A percentile compares a stretch with the other conserved stretches of the same genome.
Evolutionary conservation across 2,329 filamentous ascomycete species (phyloP).

Genomic region (Colletotrichum gloeosporioides): DNA sequence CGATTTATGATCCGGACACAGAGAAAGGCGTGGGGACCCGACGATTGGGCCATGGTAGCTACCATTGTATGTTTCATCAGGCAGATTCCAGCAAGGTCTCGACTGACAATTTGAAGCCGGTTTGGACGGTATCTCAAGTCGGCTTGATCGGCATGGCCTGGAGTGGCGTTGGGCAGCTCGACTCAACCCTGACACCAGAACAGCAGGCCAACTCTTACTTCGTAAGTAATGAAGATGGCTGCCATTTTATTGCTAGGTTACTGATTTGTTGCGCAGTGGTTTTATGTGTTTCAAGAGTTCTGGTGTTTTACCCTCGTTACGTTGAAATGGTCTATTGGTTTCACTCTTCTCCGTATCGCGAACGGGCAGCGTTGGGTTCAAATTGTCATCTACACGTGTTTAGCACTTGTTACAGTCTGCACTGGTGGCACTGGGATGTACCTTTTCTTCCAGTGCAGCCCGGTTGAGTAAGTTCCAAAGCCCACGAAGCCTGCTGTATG

Average conservation of each 20-base stretch:
- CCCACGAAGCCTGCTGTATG: neutral
- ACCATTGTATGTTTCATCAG: constrained; percentile 1
- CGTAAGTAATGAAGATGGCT: neutral
- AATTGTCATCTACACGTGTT: constrained; percentile 7
- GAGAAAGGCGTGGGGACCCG: constrained; percentile 17
- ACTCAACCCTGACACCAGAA: neutral
- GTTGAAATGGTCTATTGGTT: constrained; percentile 14
- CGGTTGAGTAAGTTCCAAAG: constrained; percentile 5
- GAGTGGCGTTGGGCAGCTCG: constrained; percentile 16
- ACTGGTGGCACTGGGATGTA: constrained; percentile 21
- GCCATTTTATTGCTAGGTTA: neutral
- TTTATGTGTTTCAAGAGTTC: constrained; percentile 17
- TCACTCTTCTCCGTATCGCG: constrained; percentile 12
- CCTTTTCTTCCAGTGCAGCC: constrained; percentile 13
- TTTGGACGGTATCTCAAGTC: constrained; percentile 2
- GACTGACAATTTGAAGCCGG: constrained; percentile 1
- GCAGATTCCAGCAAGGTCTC: neutral
- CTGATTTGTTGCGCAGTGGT: neutral
- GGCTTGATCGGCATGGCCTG: constrained; percentile 15
- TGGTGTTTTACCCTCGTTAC: constrained; percentile 17
- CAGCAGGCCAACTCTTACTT: constrained; percentile 3
- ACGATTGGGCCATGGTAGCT: constrained; percentile 18
- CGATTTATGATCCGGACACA: constrained; percentile 14
- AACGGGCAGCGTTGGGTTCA: constrained; percentile 16
- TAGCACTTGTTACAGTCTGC: constrained; percentile 7